phyloP scores from a whole-genome alignment of 2,329 filamentous ascomycete species.

The Colletotrichum sp. region DNA sequence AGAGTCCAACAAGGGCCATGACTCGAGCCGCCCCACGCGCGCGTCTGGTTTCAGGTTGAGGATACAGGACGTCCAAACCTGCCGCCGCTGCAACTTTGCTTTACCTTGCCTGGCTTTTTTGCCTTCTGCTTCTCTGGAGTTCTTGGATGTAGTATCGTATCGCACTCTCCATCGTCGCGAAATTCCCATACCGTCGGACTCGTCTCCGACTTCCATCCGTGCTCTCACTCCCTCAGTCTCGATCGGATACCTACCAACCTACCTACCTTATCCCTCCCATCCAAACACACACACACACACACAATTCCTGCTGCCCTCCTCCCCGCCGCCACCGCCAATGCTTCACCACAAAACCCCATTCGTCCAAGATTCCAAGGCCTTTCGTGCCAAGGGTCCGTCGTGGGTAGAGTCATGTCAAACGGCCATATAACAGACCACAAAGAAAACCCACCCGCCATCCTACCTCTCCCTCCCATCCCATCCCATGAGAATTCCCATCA shows the following conservation, averaged over 20 bases:
- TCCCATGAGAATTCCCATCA: neutral
- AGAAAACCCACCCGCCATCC: neutral
- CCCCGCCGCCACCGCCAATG: neutral
- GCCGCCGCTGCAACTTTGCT: neutral
- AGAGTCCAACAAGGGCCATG: neutral
- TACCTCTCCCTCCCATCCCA: neutral
- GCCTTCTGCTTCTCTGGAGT: neutral
- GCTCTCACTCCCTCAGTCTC: neutral
- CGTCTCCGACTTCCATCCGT: neutral
- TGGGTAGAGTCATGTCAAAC: neutral
- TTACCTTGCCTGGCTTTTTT: neutral
- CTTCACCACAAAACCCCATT: neutral
- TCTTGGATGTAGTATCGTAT: neutral
- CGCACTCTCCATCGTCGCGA: neutral
- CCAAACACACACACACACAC: neutral
- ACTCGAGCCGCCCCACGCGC: slow-evolving; percentile 2
- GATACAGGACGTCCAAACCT: neutral
- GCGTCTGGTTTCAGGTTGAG: slow-evolving; percentile 5
- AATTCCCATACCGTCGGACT: neutral
- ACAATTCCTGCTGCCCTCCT: neutral
- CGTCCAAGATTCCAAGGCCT: neutral
- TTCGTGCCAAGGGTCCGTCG: neutral
- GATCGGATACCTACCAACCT: neutral
- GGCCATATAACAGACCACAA: neutral
- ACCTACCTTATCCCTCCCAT: neutral